Evolutionary conservation across 352 stramenopile genomes (phyloP).

Genomic region (Pythium oligandrum): DNA sequence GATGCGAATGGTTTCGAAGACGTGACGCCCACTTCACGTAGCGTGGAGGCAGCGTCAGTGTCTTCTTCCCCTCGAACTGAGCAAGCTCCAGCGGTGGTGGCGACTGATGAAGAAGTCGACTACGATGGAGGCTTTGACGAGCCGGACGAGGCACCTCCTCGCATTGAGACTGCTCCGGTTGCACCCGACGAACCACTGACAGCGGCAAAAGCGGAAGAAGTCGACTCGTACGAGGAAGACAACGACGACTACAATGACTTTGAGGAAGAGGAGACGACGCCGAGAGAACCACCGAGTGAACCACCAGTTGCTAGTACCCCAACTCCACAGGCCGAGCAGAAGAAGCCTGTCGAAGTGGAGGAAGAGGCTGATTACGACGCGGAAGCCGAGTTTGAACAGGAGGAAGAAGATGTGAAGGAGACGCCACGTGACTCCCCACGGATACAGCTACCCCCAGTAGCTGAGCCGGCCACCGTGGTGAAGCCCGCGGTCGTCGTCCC

Average conservation of each 20-base stretch:
- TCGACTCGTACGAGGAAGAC: constrained; percentile 11
- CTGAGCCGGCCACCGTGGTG: not conserved
- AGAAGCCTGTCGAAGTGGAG: constrained; percentile 17
- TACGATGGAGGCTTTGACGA: too few species aligned
- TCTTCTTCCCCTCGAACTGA: too few species aligned
- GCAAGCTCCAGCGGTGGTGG: too few species aligned
- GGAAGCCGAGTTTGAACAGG: constrained; percentile 41
- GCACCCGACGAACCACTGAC: too few species aligned
- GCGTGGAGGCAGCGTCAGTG: too few species aligned
- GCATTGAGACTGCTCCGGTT: too few species aligned
- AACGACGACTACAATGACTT: constrained; percentile 49
- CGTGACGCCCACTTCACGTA: too few species aligned
- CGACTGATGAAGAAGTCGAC: too few species aligned
- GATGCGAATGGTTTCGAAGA: too few species aligned
- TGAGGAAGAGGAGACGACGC: constrained; percentile 15
- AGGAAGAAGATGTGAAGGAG: constrained; percentile 28
- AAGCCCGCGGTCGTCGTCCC: too few species aligned
- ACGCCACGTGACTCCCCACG: constrained; percentile 2
- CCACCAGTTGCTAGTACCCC: not conserved
- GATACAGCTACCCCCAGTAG: constrained; percentile 4
- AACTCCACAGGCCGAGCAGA: not conserved
- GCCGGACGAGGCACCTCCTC: too few species aligned
- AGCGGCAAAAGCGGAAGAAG: constrained; percentile 1
- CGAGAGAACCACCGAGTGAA: not conserved
- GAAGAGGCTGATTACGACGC: constrained; percentile 36